Evolutionary conservation across 192 early-diverging fungal species (phyloP).

Genomic region (Linnemannia hyalina): DNA sequence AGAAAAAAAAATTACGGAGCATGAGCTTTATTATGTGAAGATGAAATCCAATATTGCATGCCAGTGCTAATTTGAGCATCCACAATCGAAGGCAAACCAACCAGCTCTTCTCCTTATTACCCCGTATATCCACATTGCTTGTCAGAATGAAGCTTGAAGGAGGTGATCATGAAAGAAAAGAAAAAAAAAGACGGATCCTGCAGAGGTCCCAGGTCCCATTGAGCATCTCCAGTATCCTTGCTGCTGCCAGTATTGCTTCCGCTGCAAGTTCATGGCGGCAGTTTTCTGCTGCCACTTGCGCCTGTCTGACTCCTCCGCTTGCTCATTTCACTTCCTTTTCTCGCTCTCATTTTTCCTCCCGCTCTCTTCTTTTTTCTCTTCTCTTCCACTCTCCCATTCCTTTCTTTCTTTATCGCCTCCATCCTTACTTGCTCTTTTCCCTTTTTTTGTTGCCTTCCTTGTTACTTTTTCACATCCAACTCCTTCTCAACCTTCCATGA

Average conservation of each 20-base stretch:
- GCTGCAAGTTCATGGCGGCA: background rate
- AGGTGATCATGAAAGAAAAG: background rate
- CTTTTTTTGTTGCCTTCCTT: background rate
- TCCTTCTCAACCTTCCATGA: slow-evolving; percentile 10
- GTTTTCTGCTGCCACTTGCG: background rate
- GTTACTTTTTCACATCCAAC: background rate
- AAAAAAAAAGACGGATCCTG: slow-evolving; percentile 1
- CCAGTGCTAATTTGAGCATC: background rate
- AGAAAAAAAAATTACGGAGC: background rate
- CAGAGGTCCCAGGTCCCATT: background rate
- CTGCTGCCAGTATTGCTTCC: background rate
- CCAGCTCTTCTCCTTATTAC: slow-evolving; percentile 1
- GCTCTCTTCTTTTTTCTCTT: background rate
- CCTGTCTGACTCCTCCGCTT: slow-evolving; percentile 1
- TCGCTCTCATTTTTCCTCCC: background rate
- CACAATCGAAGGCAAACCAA: background rate
- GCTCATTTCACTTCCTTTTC: background rate
- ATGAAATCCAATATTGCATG: background rate
- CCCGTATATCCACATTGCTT: background rate
- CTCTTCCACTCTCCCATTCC: background rate
- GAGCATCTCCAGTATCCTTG: background rate
- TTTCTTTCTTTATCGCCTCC: background rate
- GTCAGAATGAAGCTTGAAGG: background rate
- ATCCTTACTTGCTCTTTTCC: slow-evolving; percentile 6
- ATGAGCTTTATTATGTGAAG: background rate